Evolutionary conservation across 306 rosid species (phyloP), one percentile per base, ranked within the genome.

Genomic region (Cyamopsis tetragonoloba): DNA sequence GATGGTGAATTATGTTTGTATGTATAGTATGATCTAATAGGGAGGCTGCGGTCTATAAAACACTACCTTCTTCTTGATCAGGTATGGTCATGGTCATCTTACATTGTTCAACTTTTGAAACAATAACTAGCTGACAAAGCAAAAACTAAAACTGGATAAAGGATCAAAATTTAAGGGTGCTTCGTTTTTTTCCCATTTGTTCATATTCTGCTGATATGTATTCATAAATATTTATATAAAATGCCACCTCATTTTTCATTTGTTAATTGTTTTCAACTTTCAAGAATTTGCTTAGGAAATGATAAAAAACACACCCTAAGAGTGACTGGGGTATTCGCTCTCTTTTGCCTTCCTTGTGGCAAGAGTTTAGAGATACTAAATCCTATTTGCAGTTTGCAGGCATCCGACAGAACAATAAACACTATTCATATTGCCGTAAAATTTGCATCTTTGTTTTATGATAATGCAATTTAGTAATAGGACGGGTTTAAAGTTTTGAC

Each of bases 11-110:
- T 62, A 24, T 80, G 27, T 61, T 60, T 56, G 71, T 27, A 49
- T 77, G 42, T 42, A 55, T 77, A 93, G 98, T 93, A 81, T 84
- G 97, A 89, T 76, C 87, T 93, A 62, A 39, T 84, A 42, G 98
- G 95, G 84, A 93, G 85, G 83, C 83, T 93, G 80, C 86, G 83
- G 62, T 93, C 98, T 18, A 88, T 89, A 81, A 93, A 89, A 81
- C 98, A 89, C 76, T 93, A 88, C 75, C 98, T 93, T 83, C 91
- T 93, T 68, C 98, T 93, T 54, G 97, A 93, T 84, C 98, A 93
- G 98, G 98, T 93, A 83, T 74, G 65, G 20, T 58, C 31, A 47
- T 67, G 17, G 27, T 42, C 57, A 28, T 71, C 67, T 64, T 70
- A 13, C 34, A 35, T 3, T 62, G 46, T 77, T 37, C 35, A 57